A percentile compares a stretch with the other conserved stretches of the same genome.
Conservation (phyloP, 345 rosid species). For the Corchorus olitorius region DNA sequence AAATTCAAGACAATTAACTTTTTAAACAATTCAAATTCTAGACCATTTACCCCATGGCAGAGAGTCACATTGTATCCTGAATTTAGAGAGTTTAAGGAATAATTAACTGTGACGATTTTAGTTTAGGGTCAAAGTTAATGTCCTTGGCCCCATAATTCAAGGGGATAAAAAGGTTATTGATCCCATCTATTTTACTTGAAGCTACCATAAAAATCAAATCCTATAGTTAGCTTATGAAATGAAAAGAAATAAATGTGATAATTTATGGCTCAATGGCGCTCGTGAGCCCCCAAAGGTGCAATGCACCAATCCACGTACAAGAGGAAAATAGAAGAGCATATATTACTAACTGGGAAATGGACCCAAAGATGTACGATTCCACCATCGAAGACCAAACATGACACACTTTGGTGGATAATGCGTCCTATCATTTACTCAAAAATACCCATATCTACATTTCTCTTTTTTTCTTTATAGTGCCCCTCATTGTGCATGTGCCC, state of each 20-base stretch:
- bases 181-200: no score
- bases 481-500: neutral
- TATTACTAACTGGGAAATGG: slow-evolving; percentile 7
- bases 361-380: slow-evolving; percentile 6
- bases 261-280: neutral
- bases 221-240: neutral
- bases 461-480: neutral
- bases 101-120: no score
- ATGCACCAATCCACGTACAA: neutral
- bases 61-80: no score
- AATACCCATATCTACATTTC: neutral
- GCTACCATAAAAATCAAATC: no score
- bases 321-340: neutral
- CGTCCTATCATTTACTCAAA: slow-evolving; percentile 2
- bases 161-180: no score
- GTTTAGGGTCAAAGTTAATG: no score
- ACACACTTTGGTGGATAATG: slow-evolving; percentile 10
- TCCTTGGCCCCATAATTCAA: no score
- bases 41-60: no score
- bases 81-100: no score
- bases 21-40: no score
- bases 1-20: no score
- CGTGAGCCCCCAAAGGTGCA: neutral
- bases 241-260: neutral
- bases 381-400: slow-evolving; percentile 11